Evolutionary conservation across 75 land plant species (phyloP).

Genomic region (Pseudotsuga menziesii): DNA sequence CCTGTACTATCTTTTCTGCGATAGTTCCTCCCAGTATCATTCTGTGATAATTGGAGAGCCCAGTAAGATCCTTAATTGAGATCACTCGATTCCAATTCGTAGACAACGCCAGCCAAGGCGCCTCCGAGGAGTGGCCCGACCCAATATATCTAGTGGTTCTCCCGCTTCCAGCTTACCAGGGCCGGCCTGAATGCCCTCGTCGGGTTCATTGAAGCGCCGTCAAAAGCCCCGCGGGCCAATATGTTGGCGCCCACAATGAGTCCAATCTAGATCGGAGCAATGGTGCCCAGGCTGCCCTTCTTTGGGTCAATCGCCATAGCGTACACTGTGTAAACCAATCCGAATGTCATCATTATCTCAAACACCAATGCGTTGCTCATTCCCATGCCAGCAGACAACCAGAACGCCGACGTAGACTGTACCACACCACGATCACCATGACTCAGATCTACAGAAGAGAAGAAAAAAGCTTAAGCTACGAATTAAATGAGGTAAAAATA

Average conservation of each 20-base stretch:
- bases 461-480: too few relatives aligned
- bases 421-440: not conserved
- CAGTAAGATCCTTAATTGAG: too few relatives aligned
- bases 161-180: slow-evolving; percentile 41
- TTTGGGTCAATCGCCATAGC: slow-evolving; percentile 42
- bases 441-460: too few relatives aligned
- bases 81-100: too few relatives aligned
- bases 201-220: slow-evolving; percentile 63
- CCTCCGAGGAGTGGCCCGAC: slow-evolving; percentile 65
- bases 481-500: too few relatives aligned
- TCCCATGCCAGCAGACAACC: slow-evolving; percentile 24
- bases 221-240: slow-evolving; percentile 53
- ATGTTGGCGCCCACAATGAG: slow-evolving; percentile 53
- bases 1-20: too few relatives aligned
- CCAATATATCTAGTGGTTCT: slow-evolving; percentile 76
- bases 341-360: slow-evolving; percentile 43
- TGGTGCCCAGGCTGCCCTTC: slow-evolving; percentile 40
- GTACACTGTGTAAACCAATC: slow-evolving; percentile 38
- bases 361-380: slow-evolving; percentile 30
- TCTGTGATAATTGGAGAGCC: too few relatives aligned
- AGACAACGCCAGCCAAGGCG: slow-evolving; percentile 52
- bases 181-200: slow-evolving; percentile 51
- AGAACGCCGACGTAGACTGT: slow-evolving; percentile 9
- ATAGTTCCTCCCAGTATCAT: too few relatives aligned
- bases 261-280: slow-evolving; percentile 49